phyloP scores from a whole-genome alignment of 352 stramenopile species.

The Stramenopiles sp. region DNA sequence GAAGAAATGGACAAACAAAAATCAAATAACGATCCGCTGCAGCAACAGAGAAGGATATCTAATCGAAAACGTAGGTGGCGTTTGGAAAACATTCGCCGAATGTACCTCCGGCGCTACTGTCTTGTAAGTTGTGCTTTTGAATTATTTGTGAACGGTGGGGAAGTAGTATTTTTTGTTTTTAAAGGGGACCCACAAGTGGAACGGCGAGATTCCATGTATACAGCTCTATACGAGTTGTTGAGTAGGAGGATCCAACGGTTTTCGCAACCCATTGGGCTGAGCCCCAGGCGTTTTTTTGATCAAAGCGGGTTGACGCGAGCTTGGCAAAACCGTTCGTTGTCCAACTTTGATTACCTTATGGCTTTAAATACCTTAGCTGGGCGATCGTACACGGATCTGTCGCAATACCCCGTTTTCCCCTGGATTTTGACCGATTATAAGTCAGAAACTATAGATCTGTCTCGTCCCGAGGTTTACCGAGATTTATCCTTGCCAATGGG shows the following conservation, averaged over 20 bases:
- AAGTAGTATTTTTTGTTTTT: conserved; percentile 9
- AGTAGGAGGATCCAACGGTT: neutral
- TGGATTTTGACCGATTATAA: conserved; percentile 15
- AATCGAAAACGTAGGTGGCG: neutral
- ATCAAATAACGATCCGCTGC: neutral
- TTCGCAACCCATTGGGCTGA: neutral
- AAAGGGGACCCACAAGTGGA: conserved; percentile 15
- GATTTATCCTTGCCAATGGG: conserved; percentile 6
- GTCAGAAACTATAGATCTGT: conserved; percentile 26
- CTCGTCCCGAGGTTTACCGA: neutral
- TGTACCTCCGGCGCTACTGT: conserved; percentile 52
- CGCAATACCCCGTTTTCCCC: conserved; percentile 9
- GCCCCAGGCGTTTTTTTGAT: neutral
- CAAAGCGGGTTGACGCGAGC: conserved; percentile 10
- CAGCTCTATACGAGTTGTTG: conserved; percentile 22
- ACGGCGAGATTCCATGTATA: conserved; percentile 41
- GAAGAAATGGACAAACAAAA: neutral
- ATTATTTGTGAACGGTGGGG: neutral
- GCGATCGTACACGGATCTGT: conserved; percentile 15
- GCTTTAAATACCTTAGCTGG: conserved; percentile 12
- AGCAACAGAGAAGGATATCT: neutral
- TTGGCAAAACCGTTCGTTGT: neutral
- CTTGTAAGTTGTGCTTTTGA: conserved; percentile 40
- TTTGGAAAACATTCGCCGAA: neutral
- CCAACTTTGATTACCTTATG: conserved; percentile 9